Evolutionary conservation across 139 green algal genomes (phyloP).

Genomic region (Zygnema circumcarinatum): DNA sequence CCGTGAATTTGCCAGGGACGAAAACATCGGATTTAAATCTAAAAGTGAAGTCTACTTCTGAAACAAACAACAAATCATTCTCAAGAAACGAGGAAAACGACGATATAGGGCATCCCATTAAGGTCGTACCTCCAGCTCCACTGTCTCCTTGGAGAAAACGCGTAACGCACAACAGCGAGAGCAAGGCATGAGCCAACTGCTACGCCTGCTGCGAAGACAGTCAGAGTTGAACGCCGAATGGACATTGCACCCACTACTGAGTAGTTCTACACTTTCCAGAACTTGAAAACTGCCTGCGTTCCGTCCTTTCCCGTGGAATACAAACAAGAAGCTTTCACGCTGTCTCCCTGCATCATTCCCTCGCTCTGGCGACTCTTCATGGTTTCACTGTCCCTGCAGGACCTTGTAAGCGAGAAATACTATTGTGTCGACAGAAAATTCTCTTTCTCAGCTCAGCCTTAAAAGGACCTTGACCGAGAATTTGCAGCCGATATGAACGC

Average conservation of each 20-base stretch:
- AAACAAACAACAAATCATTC: no score
- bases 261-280: background rate
- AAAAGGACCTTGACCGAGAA: background rate
- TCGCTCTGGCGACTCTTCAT: no score
- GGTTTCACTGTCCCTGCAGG: background rate
- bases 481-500: background rate
- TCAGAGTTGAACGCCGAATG: background rate
- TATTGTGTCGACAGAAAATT: background rate
- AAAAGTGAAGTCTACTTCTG: background rate
- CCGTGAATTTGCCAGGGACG: background rate
- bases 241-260: background rate
- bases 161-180: slow-evolving; percentile 6
- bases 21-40: background rate
- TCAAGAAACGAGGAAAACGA: no score
- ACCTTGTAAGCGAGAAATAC: background rate
- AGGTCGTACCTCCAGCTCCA: slow-evolving; percentile 38
- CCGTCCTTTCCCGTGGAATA: no score
- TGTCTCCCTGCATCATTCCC: no score
- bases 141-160: slow-evolving; percentile 19
- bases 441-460: background rate
- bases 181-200: slow-evolving; percentile 23
- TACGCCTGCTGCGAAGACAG: slow-evolving; percentile 15
- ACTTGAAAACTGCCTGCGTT: background rate
- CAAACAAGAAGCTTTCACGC: no score
- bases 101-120: no score